Base-by-base conservation (phyloP, 768 basidiomycete genomes). In the Goffeauzyma gilvescens region DNA sequence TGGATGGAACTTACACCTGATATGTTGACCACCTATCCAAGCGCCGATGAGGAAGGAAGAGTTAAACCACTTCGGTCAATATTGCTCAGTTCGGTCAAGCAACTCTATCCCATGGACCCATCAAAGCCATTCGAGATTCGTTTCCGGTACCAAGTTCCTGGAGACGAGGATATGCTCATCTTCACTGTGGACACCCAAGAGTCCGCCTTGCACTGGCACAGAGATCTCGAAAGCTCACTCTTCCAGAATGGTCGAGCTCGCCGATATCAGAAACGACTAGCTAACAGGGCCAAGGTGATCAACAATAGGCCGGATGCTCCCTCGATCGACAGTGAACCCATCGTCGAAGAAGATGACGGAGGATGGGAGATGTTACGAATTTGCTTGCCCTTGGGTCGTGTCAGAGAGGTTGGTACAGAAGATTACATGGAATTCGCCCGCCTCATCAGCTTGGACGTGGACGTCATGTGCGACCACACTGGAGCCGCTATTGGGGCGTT, bases 1-100 rank as follows among this genome's bases (percentile, higher is more conserved):
- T 78, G 77, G 77, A 48, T 78, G 55, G 76, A 78, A 52, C 59
- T 79, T 14, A 70, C 69, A 0, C 65, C 69, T 31, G 76, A 78
- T 44, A 75, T 76, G 71, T 44, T 76, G 24, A 72, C 73, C 44
- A 65, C 68, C 1, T 78, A 72, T 50, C 66, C 70, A 0, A 73
- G 73, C 17, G 71, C 72, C 38, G 69, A 67, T 13, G 72, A 75
- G 6, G 67, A 69, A 42, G 74, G 72, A 28, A 66, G 67, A 31
- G 69, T 72, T 6, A 65, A 70, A n/a, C 77, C 77, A 8, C 38
- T 74, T 17, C 63, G 67, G 21, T 68, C 72, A 7, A 55, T 76
- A 9, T 52, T 76, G 18, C 62, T 78, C 28, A 69, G 70, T 2
- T 66, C 68, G 17, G 57, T 78, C 28, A 65, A 65, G 22, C 60